Evolutionary conservation across 306 rosid genomes (phyloP).

Genomic region (Corylus avellana): DNA sequence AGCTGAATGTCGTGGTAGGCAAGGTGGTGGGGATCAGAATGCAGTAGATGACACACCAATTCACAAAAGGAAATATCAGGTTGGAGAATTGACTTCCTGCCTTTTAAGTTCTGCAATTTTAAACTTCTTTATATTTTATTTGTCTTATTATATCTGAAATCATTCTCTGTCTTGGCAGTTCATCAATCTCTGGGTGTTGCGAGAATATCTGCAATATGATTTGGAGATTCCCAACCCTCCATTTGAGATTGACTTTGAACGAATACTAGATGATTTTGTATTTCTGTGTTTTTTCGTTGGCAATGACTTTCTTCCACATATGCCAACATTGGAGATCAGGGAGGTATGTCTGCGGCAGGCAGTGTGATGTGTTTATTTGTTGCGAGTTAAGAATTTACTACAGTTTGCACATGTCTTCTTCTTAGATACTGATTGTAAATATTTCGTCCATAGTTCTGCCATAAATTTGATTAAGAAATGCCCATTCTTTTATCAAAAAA

Average conservation of each 20-base stretch:
- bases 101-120: conserved; percentile 23
- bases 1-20: conserved; percentile 82
- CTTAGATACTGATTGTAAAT: background rate
- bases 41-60: conserved; percentile 74
- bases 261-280: conserved; percentile 83
- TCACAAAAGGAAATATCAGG: conserved; percentile 98
- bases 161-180: conserved; percentile 50
- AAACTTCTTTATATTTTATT: conserved; percentile 13
- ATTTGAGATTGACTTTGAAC: conserved; percentile 72
- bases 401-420: conserved; percentile 1
- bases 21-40: conserved; percentile 57
- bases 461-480: background rate
- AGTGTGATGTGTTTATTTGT: conserved; percentile 23
- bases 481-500: background rate
- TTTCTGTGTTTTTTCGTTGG: conserved; percentile 89
- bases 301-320: conserved; percentile 95
- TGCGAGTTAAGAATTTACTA: conserved; percentile 21
- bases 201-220: conserved; percentile 86
- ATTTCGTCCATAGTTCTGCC: background rate
- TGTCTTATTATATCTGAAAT: conserved; percentile 25
- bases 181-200: conserved; percentile 82
- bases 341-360: conserved; percentile 62
- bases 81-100: conserved; percentile 35
- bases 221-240: conserved; percentile 74
- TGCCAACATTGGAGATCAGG: conserved; percentile 95